These are phyloP conservation scores for Diaporthe amygdali DNA, from an alignment of 2,329 filamentous ascomycete genomes.

Conservation along the genomic window DNA sequence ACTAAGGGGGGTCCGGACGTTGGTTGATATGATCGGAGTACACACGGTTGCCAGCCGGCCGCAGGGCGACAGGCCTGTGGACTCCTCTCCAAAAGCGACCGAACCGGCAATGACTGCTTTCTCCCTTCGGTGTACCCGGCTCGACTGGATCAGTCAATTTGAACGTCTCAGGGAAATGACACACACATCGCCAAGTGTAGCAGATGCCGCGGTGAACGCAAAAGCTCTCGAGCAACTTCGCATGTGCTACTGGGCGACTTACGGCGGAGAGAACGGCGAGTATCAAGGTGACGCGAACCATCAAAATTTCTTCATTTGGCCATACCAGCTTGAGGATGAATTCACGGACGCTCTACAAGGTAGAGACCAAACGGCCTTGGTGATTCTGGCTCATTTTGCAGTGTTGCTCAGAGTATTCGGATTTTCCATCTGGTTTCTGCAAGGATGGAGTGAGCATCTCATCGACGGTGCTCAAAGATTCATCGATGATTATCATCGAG, in stretches of 20 bases:
- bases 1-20: neutral
- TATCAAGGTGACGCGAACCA: neutral
- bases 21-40: neutral
- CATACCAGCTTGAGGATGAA: neutral
- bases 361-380: neutral
- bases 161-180: neutral
- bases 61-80: neutral
- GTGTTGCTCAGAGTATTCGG: neutral
- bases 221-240: neutral
- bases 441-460: neutral
- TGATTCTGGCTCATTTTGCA: neutral
- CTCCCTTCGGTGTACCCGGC: neutral
- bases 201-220: neutral
- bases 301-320: neutral
- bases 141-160: neutral
- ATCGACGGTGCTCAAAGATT: neutral
- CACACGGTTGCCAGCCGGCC: neutral
- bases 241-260: neutral
- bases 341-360: neutral
- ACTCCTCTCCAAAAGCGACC: neutral
- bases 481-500: neutral
- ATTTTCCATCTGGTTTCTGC: neutral
- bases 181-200: neutral
- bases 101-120: neutral
- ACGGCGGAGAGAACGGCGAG: neutral